phyloP scores from a whole-genome alignment of 371 early-diverging fungal genomes.

The Mortierella sp. region DNA sequence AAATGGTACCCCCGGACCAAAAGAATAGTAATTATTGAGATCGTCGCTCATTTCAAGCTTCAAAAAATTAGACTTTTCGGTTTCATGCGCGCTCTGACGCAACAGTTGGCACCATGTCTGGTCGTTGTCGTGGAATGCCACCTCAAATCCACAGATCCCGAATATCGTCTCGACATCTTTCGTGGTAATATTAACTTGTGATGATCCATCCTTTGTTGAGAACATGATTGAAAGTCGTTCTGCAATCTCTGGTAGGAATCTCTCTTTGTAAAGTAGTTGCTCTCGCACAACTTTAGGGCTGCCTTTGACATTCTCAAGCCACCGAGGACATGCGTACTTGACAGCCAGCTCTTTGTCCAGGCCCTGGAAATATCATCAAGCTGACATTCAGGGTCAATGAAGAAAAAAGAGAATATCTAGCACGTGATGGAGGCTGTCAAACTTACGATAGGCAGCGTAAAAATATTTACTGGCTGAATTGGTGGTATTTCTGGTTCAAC shows the following conservation, averaged over 20 bases:
- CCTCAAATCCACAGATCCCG: constrained; percentile 38
- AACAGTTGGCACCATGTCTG: constrained; percentile 46
- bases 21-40: constrained; percentile 37
- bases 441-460: constrained; percentile 35
- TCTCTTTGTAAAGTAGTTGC: constrained; percentile 1
- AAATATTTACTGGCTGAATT: constrained; percentile 35
- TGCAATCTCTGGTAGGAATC: constrained; percentile 24
- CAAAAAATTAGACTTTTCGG: constrained; percentile 9
- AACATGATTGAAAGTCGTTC: constrained; percentile 9
- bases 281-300: constrained; percentile 14
- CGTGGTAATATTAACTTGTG: constrained; percentile 23
- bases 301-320: constrained; percentile 28
- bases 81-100: neutral
- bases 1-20: constrained; percentile 46
- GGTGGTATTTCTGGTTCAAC: constrained; percentile 4
- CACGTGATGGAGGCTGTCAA: neutral
- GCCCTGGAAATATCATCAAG: constrained; percentile 14
- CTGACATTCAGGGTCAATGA: no score
- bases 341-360: constrained; percentile 44
- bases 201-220: neutral
- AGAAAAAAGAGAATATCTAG: neutral
- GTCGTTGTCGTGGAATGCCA: constrained; percentile 31
- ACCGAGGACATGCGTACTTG: constrained; percentile 48
- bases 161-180: constrained; percentile 33
- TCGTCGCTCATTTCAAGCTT: constrained; percentile 33